These are phyloP conservation scores for Emiliania huxleyi DNA, from an alignment of 78 protist species.

Conservation along the genomic window DNA sequence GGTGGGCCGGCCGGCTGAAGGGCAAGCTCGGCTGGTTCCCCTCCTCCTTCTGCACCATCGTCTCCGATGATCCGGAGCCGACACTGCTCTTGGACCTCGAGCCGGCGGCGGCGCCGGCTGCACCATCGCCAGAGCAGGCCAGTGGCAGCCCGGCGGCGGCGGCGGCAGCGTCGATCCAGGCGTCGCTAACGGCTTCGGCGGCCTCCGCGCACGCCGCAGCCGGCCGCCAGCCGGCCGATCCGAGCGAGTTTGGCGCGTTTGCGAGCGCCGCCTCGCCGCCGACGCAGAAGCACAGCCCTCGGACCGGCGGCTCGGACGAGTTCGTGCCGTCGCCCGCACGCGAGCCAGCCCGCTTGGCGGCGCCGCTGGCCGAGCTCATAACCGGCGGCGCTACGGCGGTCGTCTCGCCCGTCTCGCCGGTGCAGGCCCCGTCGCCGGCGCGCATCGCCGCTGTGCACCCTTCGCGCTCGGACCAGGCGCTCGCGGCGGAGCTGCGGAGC, in stretches of 20 bases:
- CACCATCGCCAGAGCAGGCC: too few species aligned
- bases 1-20: not conserved
- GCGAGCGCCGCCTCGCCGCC: too few species aligned
- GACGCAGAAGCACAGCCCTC: too few species aligned
- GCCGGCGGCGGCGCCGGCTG: not conserved
- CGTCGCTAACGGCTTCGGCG: too few species aligned
- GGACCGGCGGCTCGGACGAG: too few species aligned
- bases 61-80: too few species aligned
- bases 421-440: not conserved
- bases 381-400: too few species aligned
- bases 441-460: not conserved
- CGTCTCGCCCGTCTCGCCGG: not conserved
- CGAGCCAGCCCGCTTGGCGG: not conserved
- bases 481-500: not conserved
- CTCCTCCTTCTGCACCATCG: not conserved
- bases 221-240: too few species aligned
- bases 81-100: not conserved
- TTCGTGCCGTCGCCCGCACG: not conserved
- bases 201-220: too few species aligned
- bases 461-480: not conserved
- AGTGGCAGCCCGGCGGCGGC: too few species aligned
- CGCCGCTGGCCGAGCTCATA: not conserved
- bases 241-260: too few species aligned
- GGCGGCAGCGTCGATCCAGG: too few species aligned
- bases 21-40: conserved; percentile 21